phyloP scores from a whole-genome alignment of 495 filamentous ascomycete genomes.

The Talaromyces proteolyticus region DNA sequence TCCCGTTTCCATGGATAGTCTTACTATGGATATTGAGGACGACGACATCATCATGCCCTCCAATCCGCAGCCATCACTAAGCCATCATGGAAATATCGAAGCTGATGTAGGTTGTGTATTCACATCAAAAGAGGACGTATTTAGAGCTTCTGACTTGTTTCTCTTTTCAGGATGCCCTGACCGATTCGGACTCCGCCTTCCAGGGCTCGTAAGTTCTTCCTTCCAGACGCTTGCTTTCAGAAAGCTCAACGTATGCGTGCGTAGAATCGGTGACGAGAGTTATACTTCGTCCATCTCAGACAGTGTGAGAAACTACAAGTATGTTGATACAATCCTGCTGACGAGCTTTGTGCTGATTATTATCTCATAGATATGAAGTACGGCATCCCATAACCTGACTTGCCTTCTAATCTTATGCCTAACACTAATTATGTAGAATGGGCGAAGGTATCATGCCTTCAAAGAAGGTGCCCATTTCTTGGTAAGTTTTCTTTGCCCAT shows the following conservation, averaged over 20 bases:
- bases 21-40: neutral
- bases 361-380: constrained; percentile 5
- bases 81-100: constrained; percentile 5
- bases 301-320: constrained; percentile 9
- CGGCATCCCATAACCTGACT: neutral
- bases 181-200: constrained; percentile 9
- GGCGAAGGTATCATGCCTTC: constrained; percentile 62
- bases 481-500: constrained; percentile 18
- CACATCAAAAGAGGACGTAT: too few relatives aligned
- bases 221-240: neutral
- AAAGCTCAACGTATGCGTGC: neutral
- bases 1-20: neutral
- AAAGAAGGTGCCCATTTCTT: constrained; percentile 59
- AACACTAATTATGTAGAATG: constrained; percentile 43
- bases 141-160: neutral
- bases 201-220: constrained; percentile 3
- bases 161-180: neutral
- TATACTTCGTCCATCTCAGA: constrained; percentile 9
- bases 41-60: neutral
- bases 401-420: neutral
- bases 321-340: neutral
- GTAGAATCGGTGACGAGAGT: constrained; percentile 7
- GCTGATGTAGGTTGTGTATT: constrained; percentile 6
- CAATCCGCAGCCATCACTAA: neutral
- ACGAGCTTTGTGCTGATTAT: too few relatives aligned